A percentile compares a stretch with the other conserved stretches of the same genome.
phyloP scores from a whole-genome alignment of 192 early-diverging fungal species.

The Funneliformis geosporum region DNA sequence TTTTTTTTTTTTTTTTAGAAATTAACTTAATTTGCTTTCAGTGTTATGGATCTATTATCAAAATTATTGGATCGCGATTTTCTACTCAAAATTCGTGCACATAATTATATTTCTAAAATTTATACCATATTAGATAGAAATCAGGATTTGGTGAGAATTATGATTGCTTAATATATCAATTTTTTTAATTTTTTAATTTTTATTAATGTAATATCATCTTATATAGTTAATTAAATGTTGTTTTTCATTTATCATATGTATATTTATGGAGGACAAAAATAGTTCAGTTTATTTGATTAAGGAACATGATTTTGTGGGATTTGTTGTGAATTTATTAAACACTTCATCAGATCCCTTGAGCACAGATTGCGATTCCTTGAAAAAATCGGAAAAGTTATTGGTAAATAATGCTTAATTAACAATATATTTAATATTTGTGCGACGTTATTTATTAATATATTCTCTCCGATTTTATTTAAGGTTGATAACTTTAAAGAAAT shows the following conservation, averaged over 20 bases:
- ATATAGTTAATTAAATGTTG: constrained; percentile 20
- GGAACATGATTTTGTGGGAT: constrained; percentile 6
- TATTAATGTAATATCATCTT: neutral
- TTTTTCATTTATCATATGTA: constrained; percentile 23
- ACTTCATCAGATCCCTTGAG: constrained; percentile 5
- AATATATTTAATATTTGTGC: neutral
- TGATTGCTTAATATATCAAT: neutral
- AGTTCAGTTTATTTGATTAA: neutral
- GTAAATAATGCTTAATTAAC: constrained; percentile 2
- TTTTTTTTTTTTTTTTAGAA: neutral
- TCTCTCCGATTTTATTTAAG: neutral
- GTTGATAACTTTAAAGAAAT: constrained; percentile 17
- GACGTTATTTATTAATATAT: no score
- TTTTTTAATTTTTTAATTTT: neutral
- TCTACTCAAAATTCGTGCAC: constrained; percentile 9
- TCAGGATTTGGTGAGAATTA: constrained; percentile 15
- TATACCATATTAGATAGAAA: neutral
- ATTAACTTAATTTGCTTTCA: neutral
- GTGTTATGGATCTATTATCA: neutral
- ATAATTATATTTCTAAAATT: constrained; percentile 23
- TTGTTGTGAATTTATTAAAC: constrained; percentile 6
- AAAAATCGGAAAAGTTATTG: constrained; percentile 12
- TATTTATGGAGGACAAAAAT: constrained; percentile 19
- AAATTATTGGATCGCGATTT: constrained; percentile 24
- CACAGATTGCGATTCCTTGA: neutral